Conservation (phyloP, 257 asterid genomes). For the Salvia splendens region DNA sequence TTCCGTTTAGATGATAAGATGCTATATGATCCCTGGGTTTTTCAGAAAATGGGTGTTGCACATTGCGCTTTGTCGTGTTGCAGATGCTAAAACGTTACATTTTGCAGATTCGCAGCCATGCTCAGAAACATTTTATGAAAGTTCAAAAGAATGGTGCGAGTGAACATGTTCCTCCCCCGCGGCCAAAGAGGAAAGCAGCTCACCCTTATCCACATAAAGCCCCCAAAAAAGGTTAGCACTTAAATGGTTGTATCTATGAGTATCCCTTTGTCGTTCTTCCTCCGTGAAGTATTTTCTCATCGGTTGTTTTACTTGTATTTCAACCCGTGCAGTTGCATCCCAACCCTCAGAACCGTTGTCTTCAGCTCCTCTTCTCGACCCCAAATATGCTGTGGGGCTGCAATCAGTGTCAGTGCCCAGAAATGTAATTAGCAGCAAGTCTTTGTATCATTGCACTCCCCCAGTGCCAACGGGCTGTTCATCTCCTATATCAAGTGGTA, state of each 20-base stretch:
- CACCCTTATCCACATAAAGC: constrained; percentile 93
- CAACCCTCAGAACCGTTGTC: constrained; percentile 46
- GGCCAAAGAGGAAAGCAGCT: constrained; percentile 88
- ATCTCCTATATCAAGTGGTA: constrained; percentile 51
- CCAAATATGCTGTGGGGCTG: constrained; percentile 44
- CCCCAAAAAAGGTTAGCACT: constrained; percentile 56
- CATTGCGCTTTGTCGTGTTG: neutral
- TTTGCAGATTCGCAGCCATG: constrained; percentile 90
- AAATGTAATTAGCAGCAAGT: constrained; percentile 34
- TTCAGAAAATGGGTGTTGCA: neutral
- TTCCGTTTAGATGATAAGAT: neutral
- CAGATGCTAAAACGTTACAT: constrained; percentile 20
- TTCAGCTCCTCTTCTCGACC: constrained; percentile 46
- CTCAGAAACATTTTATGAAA: constrained; percentile 83
- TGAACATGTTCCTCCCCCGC: constrained; percentile 88
- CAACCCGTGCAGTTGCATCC: constrained; percentile 40
- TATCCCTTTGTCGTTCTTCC: neutral
- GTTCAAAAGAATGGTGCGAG: constrained; percentile 76
- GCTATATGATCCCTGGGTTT: constrained; percentile 2
- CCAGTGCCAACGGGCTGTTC: constrained; percentile 40
- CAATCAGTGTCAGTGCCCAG: constrained; percentile 48
- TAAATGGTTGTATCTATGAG: constrained; percentile 2
- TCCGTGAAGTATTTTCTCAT: constrained; percentile 12
- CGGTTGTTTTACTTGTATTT: constrained; percentile 22
- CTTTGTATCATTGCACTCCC: constrained; percentile 44